Conservation (phyloP, 768 basidiomycete genomes). For the Mycena filopes region DNA sequence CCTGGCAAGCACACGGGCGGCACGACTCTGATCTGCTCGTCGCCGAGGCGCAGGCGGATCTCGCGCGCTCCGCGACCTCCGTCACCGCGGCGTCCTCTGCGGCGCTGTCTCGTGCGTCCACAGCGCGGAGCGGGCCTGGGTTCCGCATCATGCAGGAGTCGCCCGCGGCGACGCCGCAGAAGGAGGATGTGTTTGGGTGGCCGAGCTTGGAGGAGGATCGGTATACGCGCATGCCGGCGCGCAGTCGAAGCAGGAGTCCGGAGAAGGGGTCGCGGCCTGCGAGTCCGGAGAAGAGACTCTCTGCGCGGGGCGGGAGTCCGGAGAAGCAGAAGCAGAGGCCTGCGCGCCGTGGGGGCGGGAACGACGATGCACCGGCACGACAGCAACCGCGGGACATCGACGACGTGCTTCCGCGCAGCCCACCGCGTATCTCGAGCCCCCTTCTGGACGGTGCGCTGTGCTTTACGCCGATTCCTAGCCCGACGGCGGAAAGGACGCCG, state of each 20-base stretch:
- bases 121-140: constrained; percentile 45
- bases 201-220: constrained; percentile 43
- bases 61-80: constrained; percentile 27
- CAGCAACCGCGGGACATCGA: neutral
- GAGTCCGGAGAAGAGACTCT: constrained; percentile 25
- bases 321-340: constrained; percentile 7
- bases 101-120: constrained; percentile 35
- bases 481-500: constrained; percentile 4
- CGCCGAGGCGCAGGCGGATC: constrained; percentile 29
- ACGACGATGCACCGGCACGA: neutral
- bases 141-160: constrained; percentile 57
- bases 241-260: constrained; percentile 41
- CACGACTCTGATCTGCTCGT: constrained; percentile 32
- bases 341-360: constrained; percentile 1
- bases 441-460: constrained; percentile 29
- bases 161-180: constrained; percentile 33
- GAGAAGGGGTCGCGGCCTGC: constrained; percentile 27
- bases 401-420: constrained; percentile 25
- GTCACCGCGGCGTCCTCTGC: constrained; percentile 24
- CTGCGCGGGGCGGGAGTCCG: constrained; percentile 14
- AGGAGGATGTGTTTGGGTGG: constrained; percentile 32
- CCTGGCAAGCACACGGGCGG: constrained; percentile 28
- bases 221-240: constrained; percentile 52
- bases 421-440: constrained; percentile 28
- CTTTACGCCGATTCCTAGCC: constrained; percentile 29